Evolutionary conservation across 1,139 yeast genomes (phyloP).

Genomic region (Barnettozyma hawaiiensis): DNA sequence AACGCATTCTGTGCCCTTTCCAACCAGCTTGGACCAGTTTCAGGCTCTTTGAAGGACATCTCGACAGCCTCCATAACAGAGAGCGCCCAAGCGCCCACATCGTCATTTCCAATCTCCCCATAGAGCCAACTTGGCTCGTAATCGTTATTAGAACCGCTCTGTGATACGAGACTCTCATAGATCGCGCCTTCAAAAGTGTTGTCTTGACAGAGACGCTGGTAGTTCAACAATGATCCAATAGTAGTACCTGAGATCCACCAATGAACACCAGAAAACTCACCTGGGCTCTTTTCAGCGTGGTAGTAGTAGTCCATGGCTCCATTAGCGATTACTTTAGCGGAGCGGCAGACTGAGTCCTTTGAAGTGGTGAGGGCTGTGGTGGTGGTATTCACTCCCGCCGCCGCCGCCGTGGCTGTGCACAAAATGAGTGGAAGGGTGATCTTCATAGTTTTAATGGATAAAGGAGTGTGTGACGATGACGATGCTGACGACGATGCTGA

Average conservation of each 20-base stretch:
- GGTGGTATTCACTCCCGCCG: no score
- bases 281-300: constrained; percentile 32
- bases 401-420: no score
- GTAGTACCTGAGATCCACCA: constrained; percentile 97
- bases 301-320: constrained; percentile 79
- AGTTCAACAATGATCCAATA: constrained; percentile 72
- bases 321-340: constrained; percentile 50
- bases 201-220: constrained; percentile 57
- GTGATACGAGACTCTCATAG: constrained; percentile 55
- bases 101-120: constrained; percentile 84
- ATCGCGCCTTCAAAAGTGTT: constrained; percentile 51
- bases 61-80: constrained; percentile 83
- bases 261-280: constrained; percentile 70
- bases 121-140: constrained; percentile 74
- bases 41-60: constrained; percentile 25
- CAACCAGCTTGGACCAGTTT: constrained; percentile 52
- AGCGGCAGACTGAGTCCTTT: constrained; percentile 33
- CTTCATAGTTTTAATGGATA: background rate
- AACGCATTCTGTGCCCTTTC: constrained; percentile 69
- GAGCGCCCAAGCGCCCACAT: constrained; percentile 88
- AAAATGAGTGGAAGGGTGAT: background rate
- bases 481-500: no score
- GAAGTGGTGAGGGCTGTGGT: background rate
- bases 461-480: background rate
- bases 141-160: constrained; percentile 60